Evolutionary conservation across 164 flowering plant genomes (phyloP), one percentile per base, ranked within the genome.

Genomic region (Macadamia tetraphylla): DNA sequence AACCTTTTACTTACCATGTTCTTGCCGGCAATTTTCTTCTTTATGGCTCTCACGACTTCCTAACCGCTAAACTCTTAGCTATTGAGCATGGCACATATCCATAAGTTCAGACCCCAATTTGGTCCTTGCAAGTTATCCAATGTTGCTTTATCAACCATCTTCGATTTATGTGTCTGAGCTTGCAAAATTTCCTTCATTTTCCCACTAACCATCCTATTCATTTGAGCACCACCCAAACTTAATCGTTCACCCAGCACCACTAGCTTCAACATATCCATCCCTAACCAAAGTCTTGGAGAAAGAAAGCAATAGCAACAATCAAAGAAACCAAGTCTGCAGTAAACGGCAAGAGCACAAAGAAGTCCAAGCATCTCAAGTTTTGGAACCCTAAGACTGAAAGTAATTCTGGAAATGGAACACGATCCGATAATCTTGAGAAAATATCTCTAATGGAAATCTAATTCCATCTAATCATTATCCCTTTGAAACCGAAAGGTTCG

Each of bases 111-210:
- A 8, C 92, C 85, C 97, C 98, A 91, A 62, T 89, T 85, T 3
- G 97, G 87, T 68, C 87, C 94, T 67, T 75, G 79, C 73, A 89
- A 48, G 17, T 73, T 70, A 68, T 89, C 92, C 0, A 72, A 67
- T 0, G 98, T 90, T 11, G 96, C 97, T 60, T 91, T 92, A 52
- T 91, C 94, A 1, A 91, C 96, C 80, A 89, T 74, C 69, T 84
- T 86, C 6, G 92, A 85, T 66, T 89, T 97, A 0, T 79, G 88
- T 1, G 91, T 88, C 3, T 87, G 92, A 60, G 80, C 43, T 69
- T 87, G 90, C 30, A 91, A 73, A 2, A 91, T 76, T 14, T 87
- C 93, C 81, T 91, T 90, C 86, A 89, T 68, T 67, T 87, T 88
- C 1, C 80, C 83, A 67, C 86, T 81, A 14, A 90, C 83, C 40